Evolutionary conservation across 208 protist genomes (phyloP).

Genomic region (Leishmania arabica): DNA sequence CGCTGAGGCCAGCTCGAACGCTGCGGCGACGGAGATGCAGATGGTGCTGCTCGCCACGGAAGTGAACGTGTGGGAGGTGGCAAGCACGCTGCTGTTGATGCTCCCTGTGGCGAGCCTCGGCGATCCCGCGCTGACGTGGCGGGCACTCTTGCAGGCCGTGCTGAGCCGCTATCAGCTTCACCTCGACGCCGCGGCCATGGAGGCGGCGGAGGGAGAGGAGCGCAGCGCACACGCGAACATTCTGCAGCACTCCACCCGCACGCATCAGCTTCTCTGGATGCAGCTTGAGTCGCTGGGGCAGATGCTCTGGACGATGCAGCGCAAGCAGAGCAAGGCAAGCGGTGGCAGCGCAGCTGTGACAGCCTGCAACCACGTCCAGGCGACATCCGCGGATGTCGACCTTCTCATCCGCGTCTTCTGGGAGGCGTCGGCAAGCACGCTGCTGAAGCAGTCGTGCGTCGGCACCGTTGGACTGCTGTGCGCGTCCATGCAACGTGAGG

Average conservation of each 20-base stretch:
- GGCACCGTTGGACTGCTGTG: slow-evolving; percentile 51
- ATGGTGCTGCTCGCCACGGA: slow-evolving; percentile 67
- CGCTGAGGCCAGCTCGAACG: slow-evolving; percentile 36
- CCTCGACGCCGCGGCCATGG: slow-evolving; percentile 23
- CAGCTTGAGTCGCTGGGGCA: slow-evolving; percentile 71
- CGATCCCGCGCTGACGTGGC: slow-evolving; percentile 57
- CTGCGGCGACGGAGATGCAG: slow-evolving; percentile 60
- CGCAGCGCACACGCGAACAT: slow-evolving; percentile 12
- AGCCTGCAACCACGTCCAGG: slow-evolving; percentile 43
- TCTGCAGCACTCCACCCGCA: slow-evolving; percentile 37
- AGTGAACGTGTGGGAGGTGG: slow-evolving; percentile 67
- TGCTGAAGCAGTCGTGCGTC: slow-evolving; percentile 60
- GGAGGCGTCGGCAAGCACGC: slow-evolving; percentile 45
- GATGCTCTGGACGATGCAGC: slow-evolving; percentile 80
- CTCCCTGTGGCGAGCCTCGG: slow-evolving; percentile 55
- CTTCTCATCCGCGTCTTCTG: slow-evolving; percentile 61
- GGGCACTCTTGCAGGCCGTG: slow-evolving; percentile 51
- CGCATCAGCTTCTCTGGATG: slow-evolving; percentile 61
- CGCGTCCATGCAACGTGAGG: slow-evolving; percentile 32
- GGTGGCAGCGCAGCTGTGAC: slow-evolving; percentile 16
- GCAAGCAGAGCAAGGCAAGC: slow-evolving; percentile 55
- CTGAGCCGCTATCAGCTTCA: slow-evolving; percentile 44
- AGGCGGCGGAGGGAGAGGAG: background rate
- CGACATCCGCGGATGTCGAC: slow-evolving; percentile 56
- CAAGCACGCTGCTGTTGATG: slow-evolving; percentile 76